Conservation (phyloP, 768 basidiomycete species). For the Russula abietina region DNA sequence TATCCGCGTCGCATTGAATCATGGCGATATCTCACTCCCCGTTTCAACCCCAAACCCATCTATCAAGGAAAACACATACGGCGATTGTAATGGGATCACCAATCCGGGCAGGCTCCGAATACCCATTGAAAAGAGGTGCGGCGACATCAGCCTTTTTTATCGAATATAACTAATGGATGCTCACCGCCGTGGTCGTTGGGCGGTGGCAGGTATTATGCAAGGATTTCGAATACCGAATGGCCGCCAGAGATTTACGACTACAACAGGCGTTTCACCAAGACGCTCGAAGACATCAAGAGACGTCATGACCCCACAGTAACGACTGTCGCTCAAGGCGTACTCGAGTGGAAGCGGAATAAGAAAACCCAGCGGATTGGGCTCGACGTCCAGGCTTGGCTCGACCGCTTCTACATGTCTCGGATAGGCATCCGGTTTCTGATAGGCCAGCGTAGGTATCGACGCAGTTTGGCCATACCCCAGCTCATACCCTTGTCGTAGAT, state of each 20-base stretch:
- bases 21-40: constrained; percentile 50
- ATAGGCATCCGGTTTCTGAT: constrained; percentile 96
- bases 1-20: constrained; percentile 57
- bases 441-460: constrained; percentile 65
- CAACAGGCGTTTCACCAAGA: constrained; percentile 84
- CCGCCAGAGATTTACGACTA: constrained; percentile 93
- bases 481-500: constrained; percentile 42
- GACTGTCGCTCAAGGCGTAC: constrained; percentile 90
- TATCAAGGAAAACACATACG: constrained; percentile 32
- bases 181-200: background rate
- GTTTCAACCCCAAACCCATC: constrained; percentile 79
- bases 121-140: constrained; percentile 76
- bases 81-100: constrained; percentile 37
- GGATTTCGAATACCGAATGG: constrained; percentile 62
- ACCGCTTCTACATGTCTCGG: constrained; percentile 93
- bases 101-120: constrained; percentile 53
- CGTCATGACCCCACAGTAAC: constrained; percentile 98
- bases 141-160: constrained; percentile 26
- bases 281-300: constrained; percentile 83
- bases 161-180: background rate
- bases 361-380: constrained; percentile 67
- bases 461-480: background rate
- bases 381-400: constrained; percentile 93
- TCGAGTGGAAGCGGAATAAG: constrained; percentile 87
- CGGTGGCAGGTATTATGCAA: constrained; percentile 71